Base-by-base conservation (phyloP, 2,329 filamentous ascomycete species). In the Pseudogymnoascus verrucosus region DNA sequence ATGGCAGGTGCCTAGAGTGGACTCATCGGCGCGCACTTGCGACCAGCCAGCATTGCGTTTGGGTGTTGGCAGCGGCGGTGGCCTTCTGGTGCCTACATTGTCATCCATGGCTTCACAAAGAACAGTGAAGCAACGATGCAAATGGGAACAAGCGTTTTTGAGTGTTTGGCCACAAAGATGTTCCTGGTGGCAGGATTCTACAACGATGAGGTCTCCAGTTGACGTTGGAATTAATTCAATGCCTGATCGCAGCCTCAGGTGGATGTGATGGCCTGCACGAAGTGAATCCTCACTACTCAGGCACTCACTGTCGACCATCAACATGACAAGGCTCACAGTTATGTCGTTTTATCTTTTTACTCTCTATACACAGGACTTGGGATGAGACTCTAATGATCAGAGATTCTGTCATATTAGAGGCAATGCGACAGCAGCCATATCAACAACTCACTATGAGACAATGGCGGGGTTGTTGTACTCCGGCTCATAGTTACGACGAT, bases 51-150 rank as follows among this genome's bases (percentile, higher is more conserved):
- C 80, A 3, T 87, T 98, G 67, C 80, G 98, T 0, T 0, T 80
- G 91, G 4, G 79, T 79, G 0, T 77, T 97, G 19, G 90, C 89
- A 0, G 78, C 83, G 1, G 78, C 83, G 1, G 73, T 89, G 2
- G 47, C 47, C n/a, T 57, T 54, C 26, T 31, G 26, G 8, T 57
- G 47, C 23, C 26, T 57, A 31, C 47, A 57, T 16, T 57, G 47
- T 31, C 26, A 57, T 57, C 4, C 8, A 57, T 57, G n/a, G 26
- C 26, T 57, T 31, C 47, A 34, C 47, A 57, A 54, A 57, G n/a
- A 19, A 57, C 47, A 57, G 47, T 57, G 26, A 57, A 31, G 47
- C 47, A 10, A 57, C 47, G 11, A 57, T 57, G 47, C 47, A 12
- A 54, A 12, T 12, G 8, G 8, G 26, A 57, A 57, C 26, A 31